A percentile compares a stretch with the other conserved stretches of the same genome.
Evolutionary conservation across 495 filamentous ascomycete species (phyloP).

Genomic region (Wilcoxina mikolae): DNA sequence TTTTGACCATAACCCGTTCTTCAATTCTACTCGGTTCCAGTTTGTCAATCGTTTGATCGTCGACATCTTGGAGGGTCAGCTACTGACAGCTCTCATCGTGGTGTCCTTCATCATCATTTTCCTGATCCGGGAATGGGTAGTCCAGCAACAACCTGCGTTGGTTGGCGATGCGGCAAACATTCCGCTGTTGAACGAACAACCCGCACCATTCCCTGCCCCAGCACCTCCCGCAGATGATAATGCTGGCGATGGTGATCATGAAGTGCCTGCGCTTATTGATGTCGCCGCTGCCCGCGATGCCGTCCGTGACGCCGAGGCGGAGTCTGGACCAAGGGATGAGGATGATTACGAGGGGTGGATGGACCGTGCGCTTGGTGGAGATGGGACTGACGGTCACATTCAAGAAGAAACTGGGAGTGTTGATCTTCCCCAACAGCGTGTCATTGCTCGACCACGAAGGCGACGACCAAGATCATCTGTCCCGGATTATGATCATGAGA

Average conservation of each 20-base stretch:
- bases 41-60: constrained; percentile 57
- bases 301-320: background rate
- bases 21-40: constrained; percentile 54
- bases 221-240: background rate
- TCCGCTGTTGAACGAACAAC: constrained; percentile 36
- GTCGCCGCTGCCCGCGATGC: background rate
- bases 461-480: background rate
- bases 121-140: constrained; percentile 91
- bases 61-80: constrained; percentile 74
- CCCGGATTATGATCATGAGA: background rate
- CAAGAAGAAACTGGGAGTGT: background rate
- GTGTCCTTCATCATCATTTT: constrained; percentile 89
- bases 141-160: constrained; percentile 83
- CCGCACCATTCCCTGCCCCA: constrained; percentile 17
- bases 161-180: constrained; percentile 25
- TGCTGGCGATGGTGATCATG: background rate
- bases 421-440: background rate
- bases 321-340: constrained; percentile 1
- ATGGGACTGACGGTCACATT: background rate
- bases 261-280: background rate
- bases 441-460: constrained; percentile 1
- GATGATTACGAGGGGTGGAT: constrained; percentile 3
- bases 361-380: background rate
- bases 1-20: constrained; percentile 25
- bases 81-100: constrained; percentile 83